Base-by-base conservation (phyloP, 2,329 filamentous ascomycete genomes). In the Drechslerella dactyloides region DNA sequence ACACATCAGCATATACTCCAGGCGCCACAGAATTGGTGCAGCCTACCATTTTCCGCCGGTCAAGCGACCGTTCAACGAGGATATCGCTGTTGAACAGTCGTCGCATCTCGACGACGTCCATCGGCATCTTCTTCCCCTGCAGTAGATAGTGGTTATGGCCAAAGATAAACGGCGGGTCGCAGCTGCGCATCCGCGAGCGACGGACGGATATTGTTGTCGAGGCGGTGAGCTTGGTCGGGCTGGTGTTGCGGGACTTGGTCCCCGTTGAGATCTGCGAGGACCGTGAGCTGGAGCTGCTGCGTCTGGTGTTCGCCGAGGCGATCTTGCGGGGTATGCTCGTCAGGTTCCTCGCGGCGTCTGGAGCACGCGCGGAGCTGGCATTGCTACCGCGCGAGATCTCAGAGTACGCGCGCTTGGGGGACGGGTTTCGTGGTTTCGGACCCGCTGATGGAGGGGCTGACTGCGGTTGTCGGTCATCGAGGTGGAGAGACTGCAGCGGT, bases 131-230 rank as follows among this genome's bases (percentile, higher is more conserved):
- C 27, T 7, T 48, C 15, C 37, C 54, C 3, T 23, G 33, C 17
- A n/a, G 37, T 11, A 46, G 40, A 13, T 42, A 42, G 11, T 42
- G 35, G 6, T 30, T 21, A 19, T 48, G 54, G 21, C 54, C 54
- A 13, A 58, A 58, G 24, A 58, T 58, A 21, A 58, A 48, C 2
- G 40, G 3, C 23, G 40, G 40, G 15, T 27, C 19, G 23, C 54
- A 48, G 27, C 30, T 42, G 6, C 21, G 21, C 54, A 58, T 58
- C 30, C 46, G 24, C 15, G 54, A 58, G 2, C 54, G 6, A 17
- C 54, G 54, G 13, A 58, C 42, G 13, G 54, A 21, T 24, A 58
- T 30, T 10, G 23, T 30, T 15, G 19, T 33, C 8, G 27, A 33
- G 8, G 27, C 27, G 27, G 27, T 33, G 27, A 4, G 8, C 15